Evolutionary conservation across 257 asterid species (phyloP).

Genomic region (Marsdenia floribunda): DNA sequence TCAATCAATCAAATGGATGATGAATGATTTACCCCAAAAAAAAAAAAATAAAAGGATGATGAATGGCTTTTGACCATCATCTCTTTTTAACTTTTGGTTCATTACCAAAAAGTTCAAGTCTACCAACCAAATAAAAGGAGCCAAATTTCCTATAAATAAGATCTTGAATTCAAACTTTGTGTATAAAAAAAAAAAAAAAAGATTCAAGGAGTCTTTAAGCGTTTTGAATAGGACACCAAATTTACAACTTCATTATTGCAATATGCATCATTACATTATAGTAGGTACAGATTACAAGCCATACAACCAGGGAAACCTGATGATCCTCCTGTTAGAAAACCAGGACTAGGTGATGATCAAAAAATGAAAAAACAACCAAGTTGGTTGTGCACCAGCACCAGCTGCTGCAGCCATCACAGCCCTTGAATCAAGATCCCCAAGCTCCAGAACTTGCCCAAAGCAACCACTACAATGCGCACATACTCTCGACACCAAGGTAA

Average conservation of each 20-base stretch:
- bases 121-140: too few relatives aligned
- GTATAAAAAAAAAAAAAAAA: too few relatives aligned
- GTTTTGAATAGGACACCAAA: background rate
- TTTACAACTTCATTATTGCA: conserved; percentile 16
- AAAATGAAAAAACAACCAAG: conserved; percentile 36
- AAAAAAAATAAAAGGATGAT: too few relatives aligned
- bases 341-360: conserved; percentile 29
- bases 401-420: conserved; percentile 40
- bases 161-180: too few relatives aligned
- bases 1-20: background rate
- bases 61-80: background rate
- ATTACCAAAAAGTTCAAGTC: too few relatives aligned
- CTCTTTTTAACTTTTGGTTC: background rate
- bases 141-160: too few relatives aligned
- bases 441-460: conserved; percentile 15
- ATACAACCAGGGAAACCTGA: conserved; percentile 18
- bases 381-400: conserved; percentile 11
- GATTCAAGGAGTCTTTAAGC: too few relatives aligned
- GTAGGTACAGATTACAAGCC: conserved; percentile 32
- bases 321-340: conserved; percentile 30
- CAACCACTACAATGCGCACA: conserved; percentile 11
- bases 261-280: conserved; percentile 9
- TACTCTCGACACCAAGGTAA: background rate
- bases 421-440: conserved; percentile 29
- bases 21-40: too few relatives aligned